Evolutionary conservation across 2,329 filamentous ascomycete genomes (phyloP), one percentile per base, ranked within the genome.

Genomic region (Fusarium algeriense): DNA sequence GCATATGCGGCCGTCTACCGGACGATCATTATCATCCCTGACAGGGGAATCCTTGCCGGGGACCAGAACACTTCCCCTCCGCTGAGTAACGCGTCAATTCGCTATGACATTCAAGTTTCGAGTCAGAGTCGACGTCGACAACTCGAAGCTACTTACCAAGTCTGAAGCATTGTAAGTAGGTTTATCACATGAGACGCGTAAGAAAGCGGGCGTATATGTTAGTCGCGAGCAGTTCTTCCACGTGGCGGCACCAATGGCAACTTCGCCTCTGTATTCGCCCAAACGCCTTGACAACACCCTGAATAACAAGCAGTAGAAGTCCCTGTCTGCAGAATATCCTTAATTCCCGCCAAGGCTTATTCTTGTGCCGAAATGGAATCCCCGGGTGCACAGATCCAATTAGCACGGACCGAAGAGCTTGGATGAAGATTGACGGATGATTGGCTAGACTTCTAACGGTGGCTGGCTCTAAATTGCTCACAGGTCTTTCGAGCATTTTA

Each of bases 401-500:
- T 38, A 7, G 48, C 48, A 52, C 32, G 15, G 32, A 50, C 48
- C 3, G 11, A 32, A 26, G 19, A 26, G 2, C 17, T 8, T 11
- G 32, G 14, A 17, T 50, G 20, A 37, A 17, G 12, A 26, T 37
- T 2, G 14, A 4, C 32, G 15, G 12, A 38, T 26, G 12, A 28
- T 38, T 38, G 32, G 48, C 20, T 28, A 15, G 17, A 12, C 0
- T 4, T 12, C 14, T 10, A 15, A 15, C 5, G 12, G 32, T 52
- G 32, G 48, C 32, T 37, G 20, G 9, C 37, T 38, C 48, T 38
- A 52, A 32, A 52, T 20, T 52, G 9, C 8, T 26, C 6, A 6
- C 2, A 2, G 9, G 5, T 30, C 7, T 14, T 48, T 14, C 6
- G 3, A 9, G 23, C 8, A 1, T 6, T 50, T 2, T 23, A 0